Evolutionary conservation across 1,139 yeast species (phyloP), one percentile per base, ranked within the genome.

Genomic region (Geotrichum siamense): DNA sequence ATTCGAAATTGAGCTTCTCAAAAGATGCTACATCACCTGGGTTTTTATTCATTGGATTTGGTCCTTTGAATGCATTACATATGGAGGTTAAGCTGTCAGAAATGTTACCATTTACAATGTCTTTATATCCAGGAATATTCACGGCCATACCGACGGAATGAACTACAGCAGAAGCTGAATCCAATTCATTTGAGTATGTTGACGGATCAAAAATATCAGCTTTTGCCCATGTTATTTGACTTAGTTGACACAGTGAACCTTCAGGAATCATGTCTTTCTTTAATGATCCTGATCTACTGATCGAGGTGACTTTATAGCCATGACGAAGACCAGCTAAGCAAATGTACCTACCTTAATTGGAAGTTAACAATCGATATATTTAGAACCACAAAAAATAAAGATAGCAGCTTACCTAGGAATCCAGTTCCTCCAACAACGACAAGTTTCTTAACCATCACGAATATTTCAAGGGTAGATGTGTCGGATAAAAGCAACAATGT

Each of bases 341-440:
- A 28, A 44, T 38, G 30, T 41, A 37, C n/a, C 37, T 31, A 13
- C 41, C 44, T 45, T 16, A 5, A 20, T 3, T n/a, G n/a, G n/a
- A n/a, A n/a, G n/a, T n/a, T n/a, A n/a, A n/a, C n/a, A n/a, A n/a
- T n/a, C n/a, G n/a, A n/a, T n/a, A n/a, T 63, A 25, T 12, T 9
- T 16, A 29, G 20, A 13, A 13, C 16, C 26, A 37, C 38, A 8
- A 27, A 17, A 15, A 17, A 16, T 10, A 20, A 15, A n/a, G n/a
- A n/a, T 12, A 13, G 12, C 28, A 10, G 41, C 43, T 47, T 54
- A 50, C 80, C 80, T 16, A 87, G 64, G 58, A 84, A 84, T 3
- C 96, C 96, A 49, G 77, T 79, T 0, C 96, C 96, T 16, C 96
- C 96, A 54, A 87, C 76, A 0, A 86, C 84, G 6, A 84, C 76